Base-by-base conservation (phyloP, 495 filamentous ascomycete genomes). In the Glarea lozoyensis region DNA sequence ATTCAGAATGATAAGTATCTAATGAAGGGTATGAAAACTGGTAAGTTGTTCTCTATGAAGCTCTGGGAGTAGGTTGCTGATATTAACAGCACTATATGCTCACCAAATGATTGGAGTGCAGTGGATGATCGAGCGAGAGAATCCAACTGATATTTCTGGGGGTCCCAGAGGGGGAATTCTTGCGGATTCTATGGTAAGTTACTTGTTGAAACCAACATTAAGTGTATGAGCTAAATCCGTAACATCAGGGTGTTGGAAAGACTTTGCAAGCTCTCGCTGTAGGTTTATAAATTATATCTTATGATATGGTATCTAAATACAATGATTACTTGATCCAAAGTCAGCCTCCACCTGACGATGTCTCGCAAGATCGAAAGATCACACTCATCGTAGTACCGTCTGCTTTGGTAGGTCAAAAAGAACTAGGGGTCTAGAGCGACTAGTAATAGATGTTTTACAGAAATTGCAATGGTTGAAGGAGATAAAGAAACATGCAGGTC, bases 71-170 rank as follows among this genome's bases (percentile, higher is more conserved):
- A n/a, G 15, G 18, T 35, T 41, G 17, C 20, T 40, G 24, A 46
- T 24, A 7, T 15, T 12, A 17, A 10, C 5, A 48, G 46, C 38
- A 18, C 46, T 48, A 10, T 32, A 18, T 10, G 48, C 59, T 40
- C 65, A 77, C 40, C 78, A 82, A 50, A 29, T 81, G 15, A 40
- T 73, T 1, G 75, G 69, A 13, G 62, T 60, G 7, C 65, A 60
- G 0, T 78, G 69, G 49, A 81, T 81, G 76, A 48, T 71, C 13
- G 51, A 60, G 1, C 62, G 75, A 16, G 79, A 83, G 43, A 7
- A 7, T 7, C n/a, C 25, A 29, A n/a, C n/a, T 29, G 54, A 56
- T 4, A 63, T 55, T 0, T 16, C 37, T 1, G 19, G 46, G 0
- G 43, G 46, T 5, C 70, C 74, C 0, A 53, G 50, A 9, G 76